Percentiles rank a stretch among this genome's conserved stretches.
Evolutionary conservation across 2,329 filamentous ascomycete species (phyloP).

Genomic region (Verticillium albo-atrum): DNA sequence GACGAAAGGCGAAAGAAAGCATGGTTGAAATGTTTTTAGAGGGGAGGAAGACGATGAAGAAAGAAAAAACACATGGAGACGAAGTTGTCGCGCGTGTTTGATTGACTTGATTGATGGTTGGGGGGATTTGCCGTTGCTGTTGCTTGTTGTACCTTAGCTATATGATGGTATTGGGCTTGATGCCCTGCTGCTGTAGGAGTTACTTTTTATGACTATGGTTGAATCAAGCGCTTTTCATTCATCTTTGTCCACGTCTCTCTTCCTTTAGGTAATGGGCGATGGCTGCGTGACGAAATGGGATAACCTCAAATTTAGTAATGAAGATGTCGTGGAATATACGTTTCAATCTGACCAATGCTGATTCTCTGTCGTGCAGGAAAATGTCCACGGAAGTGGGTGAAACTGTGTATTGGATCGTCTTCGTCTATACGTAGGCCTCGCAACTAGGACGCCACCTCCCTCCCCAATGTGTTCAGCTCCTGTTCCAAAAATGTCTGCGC

Average conservation of each 20-base stretch:
- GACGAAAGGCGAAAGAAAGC: not conserved
- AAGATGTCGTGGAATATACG: no score
- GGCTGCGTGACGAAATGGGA: no score
- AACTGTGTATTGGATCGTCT: not conserved
- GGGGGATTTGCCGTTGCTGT: not conserved
- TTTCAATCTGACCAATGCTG: no score
- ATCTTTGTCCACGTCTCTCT: no score
- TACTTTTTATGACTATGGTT: not conserved
- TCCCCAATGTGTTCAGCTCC: conserved; percentile 59
- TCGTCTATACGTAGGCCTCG: not conserved
- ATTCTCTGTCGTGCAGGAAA: no score
- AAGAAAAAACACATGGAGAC: no score
- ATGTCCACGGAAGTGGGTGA: not conserved
- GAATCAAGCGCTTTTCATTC: not conserved
- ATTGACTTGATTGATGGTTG: not conserved
- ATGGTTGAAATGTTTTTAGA: not conserved
- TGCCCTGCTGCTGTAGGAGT: not conserved
- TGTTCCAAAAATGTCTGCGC: conserved; percentile 62
- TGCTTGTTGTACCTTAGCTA: not conserved
- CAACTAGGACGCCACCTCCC: conserved; percentile 40
- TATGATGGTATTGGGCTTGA: not conserved
- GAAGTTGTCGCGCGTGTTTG: not conserved
- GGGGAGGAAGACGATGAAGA: not conserved
- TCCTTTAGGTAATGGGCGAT: not conserved
- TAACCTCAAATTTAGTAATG: no score